These are phyloP conservation scores for Protomyces inundatus DNA, from an alignment of 1,139 yeast species.

Conservation along the genomic window DNA sequence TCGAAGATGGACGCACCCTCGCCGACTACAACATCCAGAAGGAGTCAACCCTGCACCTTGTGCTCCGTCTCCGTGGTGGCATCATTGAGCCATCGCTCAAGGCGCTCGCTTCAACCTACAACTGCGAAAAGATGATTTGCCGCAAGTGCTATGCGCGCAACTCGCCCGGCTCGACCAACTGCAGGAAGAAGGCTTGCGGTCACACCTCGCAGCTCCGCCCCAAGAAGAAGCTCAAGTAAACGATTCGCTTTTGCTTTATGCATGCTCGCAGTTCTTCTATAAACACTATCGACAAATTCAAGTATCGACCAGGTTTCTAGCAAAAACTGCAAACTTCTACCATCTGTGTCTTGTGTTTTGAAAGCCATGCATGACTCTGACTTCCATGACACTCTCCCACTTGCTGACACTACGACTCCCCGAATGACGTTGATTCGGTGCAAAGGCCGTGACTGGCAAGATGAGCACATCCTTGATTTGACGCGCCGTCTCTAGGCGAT, in stretches of 20 bases:
- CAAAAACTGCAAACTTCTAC: background rate
- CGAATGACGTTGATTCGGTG: slow-evolving; percentile 75
- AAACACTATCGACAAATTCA: background rate
- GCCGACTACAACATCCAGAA: slow-evolving; percentile 93
- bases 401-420: slow-evolving; percentile 60
- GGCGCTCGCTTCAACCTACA: slow-evolving; percentile 98
- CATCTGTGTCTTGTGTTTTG: background rate
- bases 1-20: slow-evolving; percentile 88
- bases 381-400: slow-evolving; percentile 44
- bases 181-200: slow-evolving; percentile 99
- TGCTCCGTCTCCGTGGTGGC: slow-evolving; percentile 87
- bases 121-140: slow-evolving; percentile 99
- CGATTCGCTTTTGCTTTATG: slow-evolving; percentile 39
- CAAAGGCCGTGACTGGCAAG: slow-evolving; percentile 76
- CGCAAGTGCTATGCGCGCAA: slow-evolving; percentile 99
- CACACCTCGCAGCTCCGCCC: slow-evolving; percentile 77
- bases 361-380: slow-evolving; percentile 22
- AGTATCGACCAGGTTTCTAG: too few species aligned
- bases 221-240: slow-evolving; percentile 97
- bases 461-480: slow-evolving; percentile 77
- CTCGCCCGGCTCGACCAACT: slow-evolving; percentile 99
- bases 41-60: slow-evolving; percentile 85
- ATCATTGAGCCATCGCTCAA: slow-evolving; percentile 98
- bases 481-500: slow-evolving; percentile 60
- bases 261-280: background rate